Percentiles rank a stretch among this genome's conserved stretches.
phyloP scores from a whole-genome alignment of 2,329 filamentous ascomycete species.

The Verticillium isaacii region DNA sequence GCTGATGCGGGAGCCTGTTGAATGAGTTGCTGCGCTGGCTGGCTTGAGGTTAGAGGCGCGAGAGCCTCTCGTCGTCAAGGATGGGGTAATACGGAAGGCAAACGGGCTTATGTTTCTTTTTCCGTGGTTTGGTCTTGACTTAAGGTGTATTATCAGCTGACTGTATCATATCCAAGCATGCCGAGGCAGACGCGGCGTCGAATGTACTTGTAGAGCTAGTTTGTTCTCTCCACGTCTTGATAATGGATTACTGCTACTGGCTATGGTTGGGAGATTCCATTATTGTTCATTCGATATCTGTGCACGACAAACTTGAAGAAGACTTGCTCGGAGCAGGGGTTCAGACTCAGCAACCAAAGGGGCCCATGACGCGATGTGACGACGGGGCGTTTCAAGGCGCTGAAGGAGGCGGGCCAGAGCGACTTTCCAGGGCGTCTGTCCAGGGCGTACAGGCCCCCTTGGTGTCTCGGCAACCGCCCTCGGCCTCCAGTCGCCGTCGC shows the following conservation, averaged over 20 bases:
- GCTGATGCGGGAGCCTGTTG: slow-evolving; percentile 39
- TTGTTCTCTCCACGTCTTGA: neutral
- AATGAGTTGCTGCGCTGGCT: slow-evolving; percentile 7
- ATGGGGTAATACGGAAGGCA: no score
- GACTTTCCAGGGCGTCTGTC: neutral
- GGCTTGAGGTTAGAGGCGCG: no score
- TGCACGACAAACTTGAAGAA: no score
- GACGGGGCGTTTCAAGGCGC: neutral
- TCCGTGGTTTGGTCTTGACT: neutral
- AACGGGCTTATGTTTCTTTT: neutral
- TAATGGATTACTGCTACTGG: neutral
- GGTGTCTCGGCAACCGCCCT: neutral
- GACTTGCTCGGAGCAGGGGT: no score
- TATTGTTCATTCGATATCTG: no score
- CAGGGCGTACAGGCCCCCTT: neutral
- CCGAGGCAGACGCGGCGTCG: neutral
- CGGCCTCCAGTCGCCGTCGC: neutral
- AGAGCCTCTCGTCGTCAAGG: no score
- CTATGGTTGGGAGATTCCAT: no score
- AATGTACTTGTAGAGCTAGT: neutral
- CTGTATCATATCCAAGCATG: neutral
- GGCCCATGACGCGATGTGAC: neutral
- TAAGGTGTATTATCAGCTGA: neutral
- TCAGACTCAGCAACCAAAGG: neutral
- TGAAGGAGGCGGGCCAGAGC: neutral